Evolutionary conservation across 2,329 filamentous ascomycete species (phyloP), one percentile per base, ranked within the genome.

Genomic region (Claviceps pazoutovae): DNA sequence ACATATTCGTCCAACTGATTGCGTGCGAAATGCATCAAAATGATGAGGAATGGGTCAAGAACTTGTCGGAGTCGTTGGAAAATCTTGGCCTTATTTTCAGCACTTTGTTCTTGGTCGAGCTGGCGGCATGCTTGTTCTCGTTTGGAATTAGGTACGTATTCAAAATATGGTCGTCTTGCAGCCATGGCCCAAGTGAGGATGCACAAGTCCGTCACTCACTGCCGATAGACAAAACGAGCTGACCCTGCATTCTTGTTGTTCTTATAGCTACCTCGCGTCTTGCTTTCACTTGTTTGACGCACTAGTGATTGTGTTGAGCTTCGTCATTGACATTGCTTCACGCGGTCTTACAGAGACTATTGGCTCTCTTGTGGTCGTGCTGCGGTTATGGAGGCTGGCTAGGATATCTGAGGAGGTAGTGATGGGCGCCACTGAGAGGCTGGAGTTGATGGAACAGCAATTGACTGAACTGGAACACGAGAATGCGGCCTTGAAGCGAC

Each of bases 371-470:
- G 74, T 86, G 48, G 73, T 86, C 30, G 71, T 84, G 4, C 67
- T 86, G 45, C 78, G 83, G 50, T 69, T 86, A 3, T 85, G 82
- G 78, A 74, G 83, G 16, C 74, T 86, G 45, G 78, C 84, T 62
- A 84, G 86, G 68, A 83, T 86, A 49, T 77, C 84, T 6, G 80
- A 86, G 60, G 83, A 86, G 64, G 71, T 85, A 55, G 76, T 76
- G 34, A 72, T 82, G 6, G 80, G 79, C 8, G 80, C 80, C 1
- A 68, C 76, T 38, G 81, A 85, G 64, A 71, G 79, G 61, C 76
- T 80, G 68, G 80, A 82, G 55, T 71, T 72, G 9, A 65, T 84
- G 41, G 70, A 78, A 56, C 64, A 71, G 49, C 65, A 71, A 51
- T 68, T 84, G 26, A 71, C 74, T 48, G 65, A 71, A 26, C 64